Base-by-base conservation (phyloP, 257 asterid genomes). In the Haberlea rhodopensis region DNA sequence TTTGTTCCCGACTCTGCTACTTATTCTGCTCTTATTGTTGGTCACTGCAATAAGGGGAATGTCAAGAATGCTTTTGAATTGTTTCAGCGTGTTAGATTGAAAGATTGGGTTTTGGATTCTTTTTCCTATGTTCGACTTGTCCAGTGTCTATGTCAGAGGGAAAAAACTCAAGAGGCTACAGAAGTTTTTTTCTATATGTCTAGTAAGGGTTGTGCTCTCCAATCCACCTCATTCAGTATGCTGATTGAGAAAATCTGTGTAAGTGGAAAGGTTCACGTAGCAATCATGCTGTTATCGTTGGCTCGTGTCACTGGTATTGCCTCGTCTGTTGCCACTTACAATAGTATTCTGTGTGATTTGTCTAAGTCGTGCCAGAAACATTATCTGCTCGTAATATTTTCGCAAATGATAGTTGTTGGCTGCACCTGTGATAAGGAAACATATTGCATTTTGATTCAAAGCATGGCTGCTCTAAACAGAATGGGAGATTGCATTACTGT, bases 21-120 rank as follows among this genome's bases (percentile, higher is more conserved):
- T 43, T 88, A 72, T 77, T 85, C 95, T 57, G 80, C 98, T 76
- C 78, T 91, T 66, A 64, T 88, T 29, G 67, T 79, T 46, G 91
- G 95, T 43, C 69, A 82, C 71, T 85, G 92, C 82, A 80, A 60
- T 73, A 51, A 40, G 62, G 87, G 84, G 26, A 74, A 78, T 20
- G 28, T 63, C 26, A 79, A 27, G 53, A 56, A 68, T 59, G 96
- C 95, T 62, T 71, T 86, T 34, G 64, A 65, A 62, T 62, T 91
- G 57, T 86, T 81, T 69, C 23, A 26, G 21, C 75, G 63, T 32
- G 76, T 88, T 57, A 68, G 76, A 67, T 67, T 64, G 1, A 79
- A 76, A 43, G 19, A 28, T 61, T 78, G 86, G 85, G 76, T 75
- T 66, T 63, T 91, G 76, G 95, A 86, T 78, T 76, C 73, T 19